Evolutionary conservation across 352 stramenopile species (phyloP), one percentile per base, ranked within the genome.

Genomic region (Lagenidium giganteum): DNA sequence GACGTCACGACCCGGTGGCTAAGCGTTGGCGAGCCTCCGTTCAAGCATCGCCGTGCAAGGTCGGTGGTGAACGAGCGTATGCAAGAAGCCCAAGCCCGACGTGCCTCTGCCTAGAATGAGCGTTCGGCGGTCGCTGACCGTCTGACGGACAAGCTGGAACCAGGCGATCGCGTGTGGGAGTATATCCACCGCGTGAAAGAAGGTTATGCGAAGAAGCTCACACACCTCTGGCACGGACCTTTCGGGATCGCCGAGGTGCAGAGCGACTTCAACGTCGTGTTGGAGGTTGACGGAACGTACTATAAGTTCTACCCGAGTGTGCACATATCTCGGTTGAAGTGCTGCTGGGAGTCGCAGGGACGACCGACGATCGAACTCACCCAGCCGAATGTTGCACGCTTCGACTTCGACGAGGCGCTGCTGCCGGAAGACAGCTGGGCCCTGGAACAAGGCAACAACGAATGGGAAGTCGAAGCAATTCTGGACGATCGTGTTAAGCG

Each of bases 371-470:
- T 5, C 3, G 27, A 50, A 1, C 44, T 40, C 1, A 27, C 51
- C 1, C 32, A 30, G 0, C 33, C 50, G 14, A 25, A 51, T 4
- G 3, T 43, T 13, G n/a, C n/a, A n/a, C n/a, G n/a, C n/a, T n/a
- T n/a, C n/a, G 51, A 60, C 14, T 42, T 14, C 5, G 51, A 60
- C 16, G 43, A 26, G 16, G 51, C 51, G 7, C 30, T 59, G 8
- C 18, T 60, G 7, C 51, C 51, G 13, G 51, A 60, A 33, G 51
- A 54, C 33, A 54, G 39, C 16, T 60, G 43, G 44, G 37, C 25
- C 20, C 44, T 40, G 3, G 44, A 54, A 20, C 11, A 25, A 9
- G 13, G 8, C 0, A 11, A 4, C 2, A 30, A 21, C 14, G 38
- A 60, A 25, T 60, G 51, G 20, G 51, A 42, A 13, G 20, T 54